Evolutionary conservation across 768 basidiomycete species (phyloP), one percentile per base, ranked within the genome.

Genomic region (Suillus plorans): DNA sequence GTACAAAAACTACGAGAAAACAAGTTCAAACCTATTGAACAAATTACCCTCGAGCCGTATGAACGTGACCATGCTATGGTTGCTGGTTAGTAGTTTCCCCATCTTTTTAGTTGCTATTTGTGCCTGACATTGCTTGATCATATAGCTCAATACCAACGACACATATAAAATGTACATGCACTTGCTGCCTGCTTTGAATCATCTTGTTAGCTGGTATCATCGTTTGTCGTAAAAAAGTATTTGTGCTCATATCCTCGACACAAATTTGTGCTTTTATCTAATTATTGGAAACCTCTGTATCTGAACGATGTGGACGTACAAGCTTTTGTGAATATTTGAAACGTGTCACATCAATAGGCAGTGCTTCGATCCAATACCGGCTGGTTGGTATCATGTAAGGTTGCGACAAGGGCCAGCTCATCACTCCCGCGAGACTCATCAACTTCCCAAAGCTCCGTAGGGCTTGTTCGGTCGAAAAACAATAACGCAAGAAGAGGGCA

Each of bases 1-100:
- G 91, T 98, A 49, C 86, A 94, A 75, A 85, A 80, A 67, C 81
- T 99, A 72, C 88, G 90, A 75, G 82, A 84, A 56, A 83, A 82
- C 72, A 89, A 87, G 70, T 89, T 99, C 80, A 98, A 95, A 82
- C 95, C 97, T 16, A 81, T 95, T 58, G 95, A 98, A 75, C 97
- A 99, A 81, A 88, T 98, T 2, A 97, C 97, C 4, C 80, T 99
- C 45, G 97, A 99, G 78, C 92, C 92, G 4, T 94, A 95, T 71
- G 92, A 95, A 77, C 85, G 92, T 73, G 93, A 94, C 71, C 92
- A 95, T 70, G 92, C 93, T 4, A 95, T 95, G 91, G 91, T 95
- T 25, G 86, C 90, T 65, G 92, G 89, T 91, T 70, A 61, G 89
- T 69, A 12, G 9, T 6, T 22, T 39, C 14, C 0, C 13, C 3